Evolutionary conservation across 306 rosid species (phyloP), one percentile per base, ranked within the genome.

Genomic region (Glycine tomentella): DNA sequence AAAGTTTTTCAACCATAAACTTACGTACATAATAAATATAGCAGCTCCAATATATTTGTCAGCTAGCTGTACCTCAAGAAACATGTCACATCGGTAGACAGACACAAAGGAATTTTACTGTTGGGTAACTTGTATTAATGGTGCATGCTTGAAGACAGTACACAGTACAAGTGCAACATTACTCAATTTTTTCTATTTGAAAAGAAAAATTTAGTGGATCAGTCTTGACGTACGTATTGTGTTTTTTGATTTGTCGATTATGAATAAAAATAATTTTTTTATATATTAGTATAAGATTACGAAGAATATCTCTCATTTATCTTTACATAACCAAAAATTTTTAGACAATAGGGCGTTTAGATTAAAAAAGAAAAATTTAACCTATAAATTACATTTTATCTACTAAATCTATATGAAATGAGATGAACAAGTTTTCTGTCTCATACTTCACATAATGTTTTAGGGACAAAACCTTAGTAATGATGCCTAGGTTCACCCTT

Each of bases 401-500:
- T 42, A 42, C 65, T 36, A 55, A 55, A 74, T 72, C 45, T 58
- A 17, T 25, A 25, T 46, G 80, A 46, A 31, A 46, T n/a, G 36
- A 62, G 66, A 17, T 73, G 51, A 73, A 40, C 16, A 55, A 1
- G 17, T 5, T 8, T 53, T 76, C 55, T 66, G 53, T 66, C 45
- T 40, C 31, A 3, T 52, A n/a, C 38, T 25, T 25, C 31, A 25
- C 31, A 20, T 48, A 7, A 66, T 11, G 55, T 58, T 40, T 78
- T 56, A 57, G 34, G 34, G 49, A 40, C 68, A 62, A 70, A 68
- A 51, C 52, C 20, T 16, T 46, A 63, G 64, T 13, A 45, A 78
- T 72, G 80, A 83, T 78, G 72, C 42, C 45, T 61, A 52, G 55
- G 25, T 84, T 68, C 73, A 52, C 48, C 84, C 87, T 76, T 65